phyloP scores from a whole-genome alignment of 2,329 filamentous ascomycete genomes.

The Coniochaeta sp. region DNA sequence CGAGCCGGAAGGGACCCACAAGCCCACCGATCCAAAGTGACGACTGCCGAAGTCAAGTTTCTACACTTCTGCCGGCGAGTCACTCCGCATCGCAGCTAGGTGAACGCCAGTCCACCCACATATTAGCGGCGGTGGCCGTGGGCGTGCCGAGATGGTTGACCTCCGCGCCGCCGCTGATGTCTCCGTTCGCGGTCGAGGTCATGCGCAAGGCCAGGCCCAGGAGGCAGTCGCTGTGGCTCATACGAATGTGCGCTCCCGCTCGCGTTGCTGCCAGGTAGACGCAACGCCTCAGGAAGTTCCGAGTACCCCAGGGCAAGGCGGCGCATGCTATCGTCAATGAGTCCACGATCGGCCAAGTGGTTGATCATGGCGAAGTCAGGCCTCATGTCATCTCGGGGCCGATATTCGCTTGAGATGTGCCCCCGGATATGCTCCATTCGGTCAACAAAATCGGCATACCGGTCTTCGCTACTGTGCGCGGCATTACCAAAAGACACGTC shows the following conservation, averaged over 20 bases:
- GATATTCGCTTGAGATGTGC: conserved; percentile 30
- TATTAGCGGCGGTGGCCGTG: background rate
- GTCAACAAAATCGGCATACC: conserved; percentile 21
- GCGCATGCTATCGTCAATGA: conserved; percentile 21
- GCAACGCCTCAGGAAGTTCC: conserved; percentile 10
- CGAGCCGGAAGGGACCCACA: background rate
- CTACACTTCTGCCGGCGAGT: background rate
- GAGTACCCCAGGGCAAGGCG: conserved; percentile 6
- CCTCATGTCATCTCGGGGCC: conserved; percentile 16
- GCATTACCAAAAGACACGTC: conserved; percentile 20
- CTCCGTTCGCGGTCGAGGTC: background rate
- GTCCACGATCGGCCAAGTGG: conserved; percentile 21
- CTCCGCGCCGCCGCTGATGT: background rate
- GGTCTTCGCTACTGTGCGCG: conserved; percentile 2
- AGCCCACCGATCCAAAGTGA: background rate
- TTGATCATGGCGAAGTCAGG: conserved; percentile 34
- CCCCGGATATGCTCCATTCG: conserved; percentile 43
- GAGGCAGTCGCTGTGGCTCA: background rate
- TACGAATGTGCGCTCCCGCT: background rate
- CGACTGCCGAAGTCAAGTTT: background rate
- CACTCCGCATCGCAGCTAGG: background rate
- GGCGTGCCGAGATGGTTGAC: background rate
- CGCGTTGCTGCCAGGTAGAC: conserved; percentile 5
- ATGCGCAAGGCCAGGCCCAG: background rate
- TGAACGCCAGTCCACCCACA: background rate